Base-by-base conservation (phyloP, 768 basidiomycete genomes). In the Leccinum barrowsii region DNA sequence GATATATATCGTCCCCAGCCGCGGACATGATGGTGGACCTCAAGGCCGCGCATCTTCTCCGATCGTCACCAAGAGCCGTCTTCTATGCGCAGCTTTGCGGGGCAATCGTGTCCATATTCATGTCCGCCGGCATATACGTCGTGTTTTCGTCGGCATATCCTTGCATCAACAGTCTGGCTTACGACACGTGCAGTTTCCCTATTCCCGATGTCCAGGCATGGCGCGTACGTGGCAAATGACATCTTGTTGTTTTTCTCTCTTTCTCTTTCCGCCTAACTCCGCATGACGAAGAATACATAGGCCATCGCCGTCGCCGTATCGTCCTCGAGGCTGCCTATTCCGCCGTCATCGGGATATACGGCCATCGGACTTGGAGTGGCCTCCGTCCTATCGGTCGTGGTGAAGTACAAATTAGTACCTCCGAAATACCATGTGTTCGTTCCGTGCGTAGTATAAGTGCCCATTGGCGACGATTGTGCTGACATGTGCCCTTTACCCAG, bases 81-180 rank as follows among this genome's bases (percentile, higher is more conserved):
- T 46, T 46, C 8, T 46, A 44, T 34, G 56, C 34, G 17, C 56
- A 47, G 22, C 12, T 28, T 5, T 58, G 32, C 8, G 55, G 37
- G 8, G 52, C 37, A n/a, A 42, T 47, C 42, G 55, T 47, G n/a
- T 47, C 56, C n/a, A 28, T 58, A 34, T 58, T 47, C 56, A 42
- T 57, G 24, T 57, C 54, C 5, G 21, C 53, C 5, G 52, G 35
- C 28, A 28, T 40, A 37, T 57, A 57, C 21, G n/a, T 35, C 5
- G 42, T 47, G 19, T 57, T 58, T 55, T 44, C 56, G n/a, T 34
- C 55, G 4, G 55, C 42, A 12, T 57, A 57, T 47, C 55, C 55
- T 15, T 46, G 55, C 21, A 35, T 34, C 32, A 35, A 57, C 22
- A 57, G n/a, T 17, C 32, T 35, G 13, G 47, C 42, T 7, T 57